phyloP scores from a whole-genome alignment of 1,284 basidiomycete genomes.

The Testicularia cyperi region DNA sequence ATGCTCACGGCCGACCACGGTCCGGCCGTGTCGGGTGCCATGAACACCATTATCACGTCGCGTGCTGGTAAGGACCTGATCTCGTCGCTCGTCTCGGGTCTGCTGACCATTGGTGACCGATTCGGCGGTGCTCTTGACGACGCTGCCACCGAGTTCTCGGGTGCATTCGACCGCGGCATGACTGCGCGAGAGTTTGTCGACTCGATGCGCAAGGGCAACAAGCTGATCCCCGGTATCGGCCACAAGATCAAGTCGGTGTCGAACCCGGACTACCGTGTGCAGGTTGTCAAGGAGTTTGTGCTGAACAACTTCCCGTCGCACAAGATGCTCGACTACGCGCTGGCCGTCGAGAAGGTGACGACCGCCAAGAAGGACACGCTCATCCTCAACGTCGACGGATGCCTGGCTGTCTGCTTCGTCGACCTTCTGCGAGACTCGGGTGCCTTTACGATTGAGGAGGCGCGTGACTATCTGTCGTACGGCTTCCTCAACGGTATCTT shows the following conservation, averaged over 20 bases:
- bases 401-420: conserved; percentile 96
- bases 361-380: conserved; percentile 94
- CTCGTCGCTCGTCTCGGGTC: conserved; percentile 91
- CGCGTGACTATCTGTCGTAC: conserved; percentile 91
- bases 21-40: conserved; percentile 72
- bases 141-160: conserved; percentile 85
- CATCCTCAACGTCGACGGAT: conserved; percentile 75
- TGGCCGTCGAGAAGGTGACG: conserved; percentile 96
- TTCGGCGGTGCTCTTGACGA: conserved; percentile 99
- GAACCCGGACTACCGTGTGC: conserved; percentile 70
- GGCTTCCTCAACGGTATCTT: conserved; percentile 93
- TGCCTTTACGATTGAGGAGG: conserved; percentile 93
- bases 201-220: conserved; percentile 90
- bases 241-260: conserved; percentile 93
- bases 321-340: conserved; percentile 84
- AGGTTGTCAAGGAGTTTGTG: conserved; percentile 97
- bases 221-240: conserved; percentile 96
- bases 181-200: conserved; percentile 98
- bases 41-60: conserved; percentile 99
- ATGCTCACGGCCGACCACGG: conserved; percentile 98
- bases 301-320: conserved; percentile 87
- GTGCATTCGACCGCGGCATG: conserved; percentile 81
- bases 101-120: conserved; percentile 94
- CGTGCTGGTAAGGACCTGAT: conserved; percentile 99
- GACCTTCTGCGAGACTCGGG: conserved; percentile 89